Conservation (phyloP, 176 grass and related monocot species). For the Dactylis glomerata region DNA sequence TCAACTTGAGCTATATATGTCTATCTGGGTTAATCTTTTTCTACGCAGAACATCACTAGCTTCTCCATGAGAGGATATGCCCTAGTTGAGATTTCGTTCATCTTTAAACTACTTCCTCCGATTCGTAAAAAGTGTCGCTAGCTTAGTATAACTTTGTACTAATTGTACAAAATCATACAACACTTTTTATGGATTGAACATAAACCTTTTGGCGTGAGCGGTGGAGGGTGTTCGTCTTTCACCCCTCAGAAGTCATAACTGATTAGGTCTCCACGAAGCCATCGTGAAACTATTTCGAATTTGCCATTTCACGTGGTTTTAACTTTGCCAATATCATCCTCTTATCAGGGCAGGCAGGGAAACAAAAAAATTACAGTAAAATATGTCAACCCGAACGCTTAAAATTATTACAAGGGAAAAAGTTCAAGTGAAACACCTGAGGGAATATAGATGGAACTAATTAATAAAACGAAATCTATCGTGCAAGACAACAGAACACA, state of each 20-base stretch:
- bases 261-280: background rate
- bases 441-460: background rate
- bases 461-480: background rate
- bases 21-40: too few relatives aligned
- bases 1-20: too few relatives aligned
- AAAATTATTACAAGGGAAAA: background rate
- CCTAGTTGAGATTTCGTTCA: too few relatives aligned
- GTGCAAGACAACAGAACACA: background rate
- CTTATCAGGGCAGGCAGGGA: background rate
- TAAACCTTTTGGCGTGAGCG: background rate
- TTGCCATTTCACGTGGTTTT: background rate
- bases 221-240: background rate
- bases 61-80: too few relatives aligned
- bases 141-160: too few relatives aligned
- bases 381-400: background rate
- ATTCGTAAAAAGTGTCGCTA: too few relatives aligned
- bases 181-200: too few relatives aligned
- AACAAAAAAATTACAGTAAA: background rate
- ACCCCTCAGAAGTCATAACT: background rate
- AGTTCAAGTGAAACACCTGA: background rate
- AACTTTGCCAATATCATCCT: background rate
- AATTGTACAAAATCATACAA: too few relatives aligned
- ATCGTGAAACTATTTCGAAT: background rate
- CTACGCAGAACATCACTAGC: background rate
- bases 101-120: too few relatives aligned